These are phyloP conservation scores for Taiozyma sp. DNA, from an alignment of 1,139 yeast species.

Conservation along the genomic window DNA sequence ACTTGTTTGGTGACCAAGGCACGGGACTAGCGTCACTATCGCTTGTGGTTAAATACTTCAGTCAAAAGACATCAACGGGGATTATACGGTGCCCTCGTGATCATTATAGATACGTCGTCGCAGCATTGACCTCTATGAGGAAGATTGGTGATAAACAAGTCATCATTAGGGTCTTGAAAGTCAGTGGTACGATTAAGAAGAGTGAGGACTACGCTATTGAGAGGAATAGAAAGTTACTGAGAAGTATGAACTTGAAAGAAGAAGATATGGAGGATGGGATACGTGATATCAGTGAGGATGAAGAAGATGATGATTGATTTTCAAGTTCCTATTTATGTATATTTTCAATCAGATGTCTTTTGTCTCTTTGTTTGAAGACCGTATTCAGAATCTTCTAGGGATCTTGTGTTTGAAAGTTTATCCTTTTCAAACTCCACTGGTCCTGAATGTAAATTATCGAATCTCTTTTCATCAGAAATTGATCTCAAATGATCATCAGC, in stretches of 20 bases:
- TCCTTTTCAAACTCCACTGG: conserved; percentile 48
- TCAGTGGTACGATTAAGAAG: conserved; percentile 87
- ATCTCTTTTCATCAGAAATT: conserved; percentile 29
- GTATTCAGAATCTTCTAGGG: conserved; percentile 21
- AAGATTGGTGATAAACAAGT: conserved; percentile 47
- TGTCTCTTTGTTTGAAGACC: conserved; percentile 20
- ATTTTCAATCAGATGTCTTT: conserved; percentile 4
- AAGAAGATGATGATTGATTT: conserved; percentile 5
- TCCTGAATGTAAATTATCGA: conserved; percentile 34
- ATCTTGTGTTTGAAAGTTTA: conserved; percentile 2
- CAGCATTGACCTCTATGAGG: conserved; percentile 63
- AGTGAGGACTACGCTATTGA: conserved; percentile 63
- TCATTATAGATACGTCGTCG: conserved; percentile 56
- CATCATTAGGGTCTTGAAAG: conserved; percentile 57
- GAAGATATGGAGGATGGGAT: conserved; percentile 13
- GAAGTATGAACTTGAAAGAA: conserved; percentile 15
- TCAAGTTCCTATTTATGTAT: background rate
- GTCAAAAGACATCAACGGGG: conserved; percentile 78
- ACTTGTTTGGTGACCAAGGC: conserved; percentile 75
- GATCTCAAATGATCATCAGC: conserved; percentile 28
- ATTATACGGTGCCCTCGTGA: conserved; percentile 73
- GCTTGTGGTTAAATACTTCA: conserved; percentile 72
- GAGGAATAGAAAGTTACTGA: conserved; percentile 22
- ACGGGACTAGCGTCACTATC: conserved; percentile 58
- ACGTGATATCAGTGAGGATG: conserved; percentile 4